These are phyloP conservation scores for Acacia confusa DNA, from an alignment of 306 rosid species.

Conservation along the genomic window DNA sequence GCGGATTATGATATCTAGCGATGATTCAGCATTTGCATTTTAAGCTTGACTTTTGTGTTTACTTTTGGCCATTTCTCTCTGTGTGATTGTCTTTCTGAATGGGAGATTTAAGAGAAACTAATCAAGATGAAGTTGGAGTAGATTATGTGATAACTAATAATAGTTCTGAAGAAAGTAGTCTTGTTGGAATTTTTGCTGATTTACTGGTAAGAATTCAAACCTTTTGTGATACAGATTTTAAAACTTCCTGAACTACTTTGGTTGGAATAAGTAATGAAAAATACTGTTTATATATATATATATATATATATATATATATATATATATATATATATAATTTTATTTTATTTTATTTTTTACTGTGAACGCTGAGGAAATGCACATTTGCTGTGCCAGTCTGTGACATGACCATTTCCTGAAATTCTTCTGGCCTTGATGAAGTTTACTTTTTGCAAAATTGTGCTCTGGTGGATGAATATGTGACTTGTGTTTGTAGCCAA, in stretches of 20 bases:
- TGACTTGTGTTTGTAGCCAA: conserved; percentile 1
- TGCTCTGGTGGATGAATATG: neutral
- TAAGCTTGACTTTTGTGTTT: neutral
- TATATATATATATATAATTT: too few relatives aligned
- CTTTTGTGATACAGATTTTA: neutral
- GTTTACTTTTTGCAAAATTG: neutral
- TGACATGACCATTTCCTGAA: neutral
- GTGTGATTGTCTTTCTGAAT: conserved; percentile 1
- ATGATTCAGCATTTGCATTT: conserved; percentile 14
- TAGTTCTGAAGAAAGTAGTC: neutral
- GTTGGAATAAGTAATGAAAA: neutral
- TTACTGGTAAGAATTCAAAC: neutral
- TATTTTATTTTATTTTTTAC: too few relatives aligned
- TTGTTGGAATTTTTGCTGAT: neutral
- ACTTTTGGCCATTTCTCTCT: neutral
- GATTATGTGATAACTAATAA: neutral
- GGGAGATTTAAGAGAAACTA: neutral
- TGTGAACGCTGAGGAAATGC: conserved; percentile 7
- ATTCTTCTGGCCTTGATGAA: neutral
- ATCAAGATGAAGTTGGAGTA: neutral
- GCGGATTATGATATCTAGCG: neutral
- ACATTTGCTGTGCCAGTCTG: neutral
- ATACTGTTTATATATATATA: too few relatives aligned
- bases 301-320: too few relatives aligned
- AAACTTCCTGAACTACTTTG: neutral